Base-by-base conservation (phyloP, 352 stramenopile genomes). In the Globisporangium spinosum region DNA sequence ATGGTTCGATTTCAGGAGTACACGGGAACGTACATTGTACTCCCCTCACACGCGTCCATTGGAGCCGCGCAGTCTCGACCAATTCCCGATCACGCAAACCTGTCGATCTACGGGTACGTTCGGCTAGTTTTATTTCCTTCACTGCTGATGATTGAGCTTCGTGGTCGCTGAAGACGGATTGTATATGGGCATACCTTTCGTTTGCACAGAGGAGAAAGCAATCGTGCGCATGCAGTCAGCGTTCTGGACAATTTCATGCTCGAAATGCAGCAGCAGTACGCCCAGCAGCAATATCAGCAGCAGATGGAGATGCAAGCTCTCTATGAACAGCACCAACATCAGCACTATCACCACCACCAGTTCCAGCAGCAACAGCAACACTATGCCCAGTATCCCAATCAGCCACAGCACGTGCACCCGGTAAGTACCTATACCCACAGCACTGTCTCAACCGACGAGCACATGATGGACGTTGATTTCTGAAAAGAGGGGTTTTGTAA, bases 1-100 rank as follows among this genome's bases (percentile, higher is more conserved):
- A 85, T 95, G 75, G 65, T 78, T 17, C 81, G 89, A 40, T 94
- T 95, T 47, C 82, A 93, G 70, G 81, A 93, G 40, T 84, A 89
- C 64, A 93, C 85, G 7, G 77, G 72, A 8, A 92, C 85, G 25
- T 93, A 93, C 72, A 92, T 95, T 32, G 78, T 90, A 15, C 65
- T 91, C 3, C 85, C 84, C 13, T 82, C 80, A 7, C 45, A 75
- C 7, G 63, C 71, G 25, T 68, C 73, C 17, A 32, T 69, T 15
- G 64, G 22, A 17, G 29, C 61, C 32, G 20, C 62, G 9, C 43
- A 57, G 23, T 64, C 29, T 8, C 64, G 34, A 53, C 59, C 65
- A 6, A n/a, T 65, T 9, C 73, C 75, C 1, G 65, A 82, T 22
- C 72, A 78, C 20, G 62, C 80, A 5, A 91, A 76, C 23, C 61